These are phyloP conservation scores for Pseudozyma hubeiensis DNA, from an alignment of 1,284 basidiomycete species.

Conservation along the genomic window DNA sequence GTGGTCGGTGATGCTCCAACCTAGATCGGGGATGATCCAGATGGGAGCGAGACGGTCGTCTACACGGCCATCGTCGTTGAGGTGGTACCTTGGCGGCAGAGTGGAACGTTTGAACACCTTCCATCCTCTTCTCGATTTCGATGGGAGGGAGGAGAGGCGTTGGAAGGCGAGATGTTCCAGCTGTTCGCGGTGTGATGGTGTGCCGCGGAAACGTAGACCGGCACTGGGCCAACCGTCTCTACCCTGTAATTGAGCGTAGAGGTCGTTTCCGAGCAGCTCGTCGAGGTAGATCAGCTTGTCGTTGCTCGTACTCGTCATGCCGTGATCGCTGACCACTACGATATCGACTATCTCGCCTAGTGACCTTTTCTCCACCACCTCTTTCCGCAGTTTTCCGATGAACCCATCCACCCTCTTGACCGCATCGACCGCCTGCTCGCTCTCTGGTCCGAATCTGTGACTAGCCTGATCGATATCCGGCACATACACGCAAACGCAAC, in stretches of 20 bases:
- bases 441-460: constrained; percentile 79
- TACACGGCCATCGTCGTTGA: constrained; percentile 6
- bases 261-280: constrained; percentile 80
- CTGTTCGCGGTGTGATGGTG: neutral
- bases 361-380: constrained; percentile 79
- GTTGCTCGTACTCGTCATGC: constrained; percentile 87
- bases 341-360: constrained; percentile 85
- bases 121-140: constrained; percentile 7
- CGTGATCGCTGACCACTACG: constrained; percentile 90
- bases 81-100: constrained; percentile 27
- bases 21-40: constrained; percentile 40
- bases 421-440: constrained; percentile 70
- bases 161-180: constrained; percentile 3
- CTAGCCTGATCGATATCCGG: constrained; percentile 73
- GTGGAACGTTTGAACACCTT: constrained; percentile 15
- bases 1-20: constrained; percentile 38
- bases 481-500: constrained; percentile 73
- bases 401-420: constrained; percentile 80
- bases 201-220: constrained; percentile 33
- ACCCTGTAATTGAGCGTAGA: constrained; percentile 75
- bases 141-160: neutral
- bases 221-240: constrained; percentile 74
- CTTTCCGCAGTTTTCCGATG: constrained; percentile 76
- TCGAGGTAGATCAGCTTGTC: constrained; percentile 83
- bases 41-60: constrained; percentile 29